phyloP scores from a whole-genome alignment of 495 filamentous ascomycete genomes.

The Tricharina praecox region DNA sequence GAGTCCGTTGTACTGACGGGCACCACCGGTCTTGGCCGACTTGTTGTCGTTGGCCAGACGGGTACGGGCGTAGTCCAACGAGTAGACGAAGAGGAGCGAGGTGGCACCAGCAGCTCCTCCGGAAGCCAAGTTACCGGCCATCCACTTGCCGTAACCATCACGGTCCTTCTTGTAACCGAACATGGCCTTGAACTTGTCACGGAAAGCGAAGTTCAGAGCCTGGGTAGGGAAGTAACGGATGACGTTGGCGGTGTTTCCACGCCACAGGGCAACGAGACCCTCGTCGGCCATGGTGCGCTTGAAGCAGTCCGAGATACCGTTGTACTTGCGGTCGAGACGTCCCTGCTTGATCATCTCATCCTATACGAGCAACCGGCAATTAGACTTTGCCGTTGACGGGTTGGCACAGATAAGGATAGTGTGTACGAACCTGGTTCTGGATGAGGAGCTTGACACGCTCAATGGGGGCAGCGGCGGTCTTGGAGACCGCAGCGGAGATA shows the following conservation, averaged over 20 bases:
- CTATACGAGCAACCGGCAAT: slow-evolving; percentile 38
- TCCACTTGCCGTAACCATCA: slow-evolving; percentile 98
- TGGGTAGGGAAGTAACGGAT: slow-evolving; percentile 99
- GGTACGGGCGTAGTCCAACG: slow-evolving; percentile 99
- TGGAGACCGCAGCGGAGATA: slow-evolving; percentile 98
- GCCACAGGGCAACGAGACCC: slow-evolving; percentile 76
- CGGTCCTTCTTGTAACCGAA: slow-evolving; percentile 99
- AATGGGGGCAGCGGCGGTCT: slow-evolving; percentile 98
- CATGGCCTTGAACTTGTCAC: slow-evolving; percentile 99
- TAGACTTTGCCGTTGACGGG: slow-evolving; percentile 4
- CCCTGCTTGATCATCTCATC: slow-evolving; percentile 99
- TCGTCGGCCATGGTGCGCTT: slow-evolving; percentile 66
- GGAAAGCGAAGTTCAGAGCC: slow-evolving; percentile 99
- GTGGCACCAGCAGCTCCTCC: slow-evolving; percentile 99
- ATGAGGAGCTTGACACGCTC: slow-evolving; percentile 99
- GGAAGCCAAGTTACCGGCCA: slow-evolving; percentile 98
- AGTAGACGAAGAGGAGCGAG: slow-evolving; percentile 99
- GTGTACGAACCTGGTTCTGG: slow-evolving; percentile 86
- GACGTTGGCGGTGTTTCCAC: slow-evolving; percentile 99
- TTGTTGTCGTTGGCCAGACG: slow-evolving; percentile 99
- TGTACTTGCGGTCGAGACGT: slow-evolving; percentile 94
- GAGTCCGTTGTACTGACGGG: slow-evolving; percentile 98
- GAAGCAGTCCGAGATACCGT: slow-evolving; percentile 91
- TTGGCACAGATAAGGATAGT: background rate
- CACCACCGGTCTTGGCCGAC: slow-evolving; percentile 88